phyloP scores from a whole-genome alignment of 441 rosid genomes.

The Gossypium gossypioides region DNA sequence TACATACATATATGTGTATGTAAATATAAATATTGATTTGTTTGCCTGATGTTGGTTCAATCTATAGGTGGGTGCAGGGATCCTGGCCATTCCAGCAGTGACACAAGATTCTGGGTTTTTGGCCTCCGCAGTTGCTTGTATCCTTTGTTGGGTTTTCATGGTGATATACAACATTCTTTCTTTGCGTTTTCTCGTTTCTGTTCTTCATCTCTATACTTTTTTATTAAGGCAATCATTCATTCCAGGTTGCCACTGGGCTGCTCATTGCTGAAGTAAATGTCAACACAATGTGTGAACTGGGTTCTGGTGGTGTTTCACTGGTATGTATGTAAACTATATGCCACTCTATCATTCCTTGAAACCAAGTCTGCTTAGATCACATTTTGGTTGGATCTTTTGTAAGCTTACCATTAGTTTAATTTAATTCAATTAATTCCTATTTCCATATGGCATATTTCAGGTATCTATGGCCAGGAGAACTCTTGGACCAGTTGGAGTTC shows the following conservation, averaged over 20 bases:
- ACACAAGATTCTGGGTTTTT: constrained; percentile 82
- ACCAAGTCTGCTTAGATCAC: not conserved
- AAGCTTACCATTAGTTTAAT: too few species aligned
- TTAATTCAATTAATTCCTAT: not conserved
- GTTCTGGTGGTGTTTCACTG: constrained; percentile 85
- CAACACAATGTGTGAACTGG: constrained; percentile 82
- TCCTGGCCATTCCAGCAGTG: constrained; percentile 87
- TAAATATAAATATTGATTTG: not conserved
- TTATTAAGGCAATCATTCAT: not conserved
- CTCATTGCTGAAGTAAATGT: constrained; percentile 89
- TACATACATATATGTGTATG: too few species aligned
- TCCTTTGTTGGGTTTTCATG: constrained; percentile 82
- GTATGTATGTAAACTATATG: constrained; percentile 24
- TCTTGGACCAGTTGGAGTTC: constrained; percentile 72
- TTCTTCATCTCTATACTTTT: not conserved
- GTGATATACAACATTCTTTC: constrained; percentile 21
- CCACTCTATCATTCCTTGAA: not conserved
- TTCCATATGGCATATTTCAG: constrained; percentile 29
- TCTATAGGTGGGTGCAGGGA: constrained; percentile 79
- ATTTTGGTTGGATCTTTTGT: too few species aligned
- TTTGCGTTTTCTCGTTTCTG: not conserved
- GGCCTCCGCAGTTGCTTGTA: constrained; percentile 70
- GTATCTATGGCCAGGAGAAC: constrained; percentile 91
- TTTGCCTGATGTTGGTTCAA: not conserved
- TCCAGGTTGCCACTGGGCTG: constrained; percentile 73